Conservation (phyloP, 805 yeast species). For the Pichia thaimueangensis region DNA sequence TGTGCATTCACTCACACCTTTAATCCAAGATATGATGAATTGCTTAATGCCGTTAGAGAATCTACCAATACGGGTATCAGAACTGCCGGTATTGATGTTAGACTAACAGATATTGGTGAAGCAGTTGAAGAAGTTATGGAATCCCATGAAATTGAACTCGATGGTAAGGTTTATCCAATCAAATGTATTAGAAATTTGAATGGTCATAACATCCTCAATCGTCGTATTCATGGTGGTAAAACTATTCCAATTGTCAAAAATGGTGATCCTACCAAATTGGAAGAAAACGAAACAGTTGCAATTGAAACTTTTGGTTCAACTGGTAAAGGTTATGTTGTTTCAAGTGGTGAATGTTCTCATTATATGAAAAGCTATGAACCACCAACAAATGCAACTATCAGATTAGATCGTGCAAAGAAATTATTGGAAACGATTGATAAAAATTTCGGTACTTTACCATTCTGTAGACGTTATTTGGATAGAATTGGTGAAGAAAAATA, state of each 20-base stretch:
- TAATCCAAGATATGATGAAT: constrained; percentile 72
- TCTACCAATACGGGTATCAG: constrained; percentile 92
- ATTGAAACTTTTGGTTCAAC: constrained; percentile 98
- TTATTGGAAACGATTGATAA: constrained; percentile 65
- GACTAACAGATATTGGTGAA: constrained; percentile 92
- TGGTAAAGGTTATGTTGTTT: constrained; percentile 83
- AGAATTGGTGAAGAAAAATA: constrained; percentile 89
- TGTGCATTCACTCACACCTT: constrained; percentile 92
- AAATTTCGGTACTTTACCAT: constrained; percentile 90
- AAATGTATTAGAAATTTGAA: constrained; percentile 87
- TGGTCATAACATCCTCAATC: constrained; percentile 89
- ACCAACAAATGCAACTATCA: constrained; percentile 44
- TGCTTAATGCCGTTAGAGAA: constrained; percentile 78
- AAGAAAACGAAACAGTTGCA: constrained; percentile 97
- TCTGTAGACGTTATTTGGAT: constrained; percentile 93
- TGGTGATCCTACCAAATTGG: constrained; percentile 95
- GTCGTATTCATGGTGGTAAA: constrained; percentile 87
- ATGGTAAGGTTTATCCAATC: constrained; percentile 79
- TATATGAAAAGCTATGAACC: constrained; percentile 61
- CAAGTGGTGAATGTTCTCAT: constrained; percentile 92
- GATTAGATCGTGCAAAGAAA: constrained; percentile 61
- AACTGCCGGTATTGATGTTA: constrained; percentile 93
- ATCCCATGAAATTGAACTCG: constrained; percentile 83
- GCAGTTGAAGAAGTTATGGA: constrained; percentile 97
- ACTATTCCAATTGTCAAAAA: constrained; percentile 94